Conservation (phyloP, 306 rosid species). For the Cicer chorassanicum region DNA sequence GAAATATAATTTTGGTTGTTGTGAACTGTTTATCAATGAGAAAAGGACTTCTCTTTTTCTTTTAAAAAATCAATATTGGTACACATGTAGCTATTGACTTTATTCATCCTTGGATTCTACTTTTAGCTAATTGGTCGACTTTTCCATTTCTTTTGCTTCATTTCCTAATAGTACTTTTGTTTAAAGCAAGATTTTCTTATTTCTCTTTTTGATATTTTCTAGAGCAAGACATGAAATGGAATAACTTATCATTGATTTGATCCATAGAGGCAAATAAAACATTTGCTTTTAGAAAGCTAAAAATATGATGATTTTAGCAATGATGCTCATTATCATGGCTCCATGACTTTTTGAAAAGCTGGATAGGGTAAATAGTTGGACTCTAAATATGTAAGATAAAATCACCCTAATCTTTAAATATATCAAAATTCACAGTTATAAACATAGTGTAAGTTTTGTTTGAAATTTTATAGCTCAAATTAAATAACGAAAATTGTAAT, state of each 20-base stretch:
- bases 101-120: constrained; percentile 58
- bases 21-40: constrained; percentile 44
- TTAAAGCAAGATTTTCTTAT: constrained; percentile 35
- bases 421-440: too few species aligned
- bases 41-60: constrained; percentile 29
- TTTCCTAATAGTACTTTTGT: constrained; percentile 30
- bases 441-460: too few species aligned
- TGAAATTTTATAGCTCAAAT: too few species aligned
- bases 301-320: constrained; percentile 56
- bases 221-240: constrained; percentile 40
- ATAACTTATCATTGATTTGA: constrained; percentile 41
- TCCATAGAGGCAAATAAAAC: constrained; percentile 46
- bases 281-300: constrained; percentile 35
- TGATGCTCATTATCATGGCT: constrained; percentile 57
- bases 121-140: constrained; percentile 42
- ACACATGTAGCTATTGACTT: constrained; percentile 40
- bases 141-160: constrained; percentile 35
- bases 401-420: too few species aligned
- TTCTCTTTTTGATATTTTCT: constrained; percentile 25
- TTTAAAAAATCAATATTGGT: constrained; percentile 42
- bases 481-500: too few species aligned
- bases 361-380: not conserved
- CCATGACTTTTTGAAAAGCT: constrained; percentile 37
- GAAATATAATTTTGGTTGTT: constrained; percentile 47
- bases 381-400: too few species aligned